Evolutionary conservation across 2,329 filamentous ascomycete species (phyloP).

Genomic region (Fusarium citri): DNA sequence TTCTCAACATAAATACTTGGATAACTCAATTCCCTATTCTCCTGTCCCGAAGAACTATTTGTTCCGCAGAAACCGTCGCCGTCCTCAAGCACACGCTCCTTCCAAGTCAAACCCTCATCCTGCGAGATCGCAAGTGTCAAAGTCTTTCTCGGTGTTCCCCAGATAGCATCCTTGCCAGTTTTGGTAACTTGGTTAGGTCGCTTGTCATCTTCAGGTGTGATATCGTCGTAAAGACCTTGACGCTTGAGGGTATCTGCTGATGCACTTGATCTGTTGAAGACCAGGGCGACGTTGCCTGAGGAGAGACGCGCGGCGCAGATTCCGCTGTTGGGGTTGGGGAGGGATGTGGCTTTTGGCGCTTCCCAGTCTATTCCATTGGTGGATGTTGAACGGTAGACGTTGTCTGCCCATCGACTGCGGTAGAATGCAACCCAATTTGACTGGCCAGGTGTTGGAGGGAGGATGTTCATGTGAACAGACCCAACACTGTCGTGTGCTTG

Average conservation of each 20-base stretch:
- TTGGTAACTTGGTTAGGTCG: conserved; percentile 53
- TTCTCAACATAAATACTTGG: conserved; percentile 53
- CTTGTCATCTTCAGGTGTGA: conserved; percentile 55
- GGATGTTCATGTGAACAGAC: conserved; percentile 58
- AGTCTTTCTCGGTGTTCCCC: conserved; percentile 55
- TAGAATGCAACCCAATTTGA: conserved; percentile 53
- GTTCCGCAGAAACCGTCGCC: conserved; percentile 60
- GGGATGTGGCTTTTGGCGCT: conserved; percentile 47
- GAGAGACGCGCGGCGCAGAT: conserved; percentile 53
- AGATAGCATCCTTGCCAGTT: conserved; percentile 55
- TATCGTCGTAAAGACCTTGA: conserved; percentile 58
- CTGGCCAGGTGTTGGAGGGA: conserved; percentile 42
- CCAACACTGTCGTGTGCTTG: conserved; percentile 53
- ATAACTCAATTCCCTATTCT: conserved; percentile 58
- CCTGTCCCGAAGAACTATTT: conserved; percentile 56
- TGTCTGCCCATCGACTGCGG: conserved; percentile 59
- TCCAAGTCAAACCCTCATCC: conserved; percentile 54
- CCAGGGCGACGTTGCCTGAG: conserved; percentile 51
- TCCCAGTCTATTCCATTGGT: conserved; percentile 54
- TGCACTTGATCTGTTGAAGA: conserved; percentile 56
- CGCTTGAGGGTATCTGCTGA: conserved; percentile 49
- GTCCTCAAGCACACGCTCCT: conserved; percentile 54
- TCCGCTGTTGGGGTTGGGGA: conserved; percentile 59
- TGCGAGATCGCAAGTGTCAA: conserved; percentile 52
- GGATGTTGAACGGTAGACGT: conserved; percentile 56